Percentiles rank a stretch among this genome's conserved stretches.
Conservation (phyloP, 805 yeast species). For the Lipomyces yamadae region DNA sequence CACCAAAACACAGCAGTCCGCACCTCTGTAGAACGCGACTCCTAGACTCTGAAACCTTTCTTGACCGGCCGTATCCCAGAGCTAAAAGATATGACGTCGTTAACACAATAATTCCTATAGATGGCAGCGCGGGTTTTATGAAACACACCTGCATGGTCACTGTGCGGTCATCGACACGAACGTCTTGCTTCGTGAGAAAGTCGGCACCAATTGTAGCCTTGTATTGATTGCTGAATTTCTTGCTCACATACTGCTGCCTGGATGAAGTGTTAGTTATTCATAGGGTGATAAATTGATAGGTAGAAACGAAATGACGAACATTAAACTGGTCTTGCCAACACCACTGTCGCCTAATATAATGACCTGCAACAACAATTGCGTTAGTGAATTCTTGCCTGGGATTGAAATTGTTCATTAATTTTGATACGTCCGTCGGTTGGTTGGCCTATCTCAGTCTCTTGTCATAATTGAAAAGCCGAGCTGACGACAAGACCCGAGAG, state of each 20-base stretch:
- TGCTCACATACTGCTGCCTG: slow-evolving; percentile 88
- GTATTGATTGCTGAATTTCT: slow-evolving; percentile 91
- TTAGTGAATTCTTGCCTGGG: not conserved
- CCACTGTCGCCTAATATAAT: slow-evolving; percentile 96
- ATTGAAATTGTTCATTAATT: not conserved
- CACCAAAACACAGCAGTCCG: slow-evolving; percentile 95
- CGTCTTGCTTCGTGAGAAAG: slow-evolving; percentile 82
- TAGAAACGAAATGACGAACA: slow-evolving; percentile 50
- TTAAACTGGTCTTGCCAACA: slow-evolving; percentile 94
- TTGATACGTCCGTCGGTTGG: not conserved
- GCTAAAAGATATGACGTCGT: slow-evolving; percentile 47
- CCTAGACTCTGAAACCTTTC: slow-evolving; percentile 96
- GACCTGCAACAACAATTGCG: slow-evolving; percentile 52
- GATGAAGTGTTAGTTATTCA: not conserved
- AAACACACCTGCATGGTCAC: slow-evolving; percentile 60
- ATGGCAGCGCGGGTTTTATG: not conserved
- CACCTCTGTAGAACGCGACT: slow-evolving; percentile 96
- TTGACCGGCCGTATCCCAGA: slow-evolving; percentile 99
- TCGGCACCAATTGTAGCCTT: slow-evolving; percentile 99
- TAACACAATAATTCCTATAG: not conserved
- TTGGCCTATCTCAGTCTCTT: not conserved
- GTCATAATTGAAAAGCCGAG: not conserved
- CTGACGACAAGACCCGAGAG: not conserved
- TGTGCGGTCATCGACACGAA: slow-evolving; percentile 78
- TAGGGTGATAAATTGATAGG: not conserved